Evolutionary conservation across 495 filamentous ascomycete genomes (phyloP).

Genomic region (Hyphodiscus hymeniophilus): DNA sequence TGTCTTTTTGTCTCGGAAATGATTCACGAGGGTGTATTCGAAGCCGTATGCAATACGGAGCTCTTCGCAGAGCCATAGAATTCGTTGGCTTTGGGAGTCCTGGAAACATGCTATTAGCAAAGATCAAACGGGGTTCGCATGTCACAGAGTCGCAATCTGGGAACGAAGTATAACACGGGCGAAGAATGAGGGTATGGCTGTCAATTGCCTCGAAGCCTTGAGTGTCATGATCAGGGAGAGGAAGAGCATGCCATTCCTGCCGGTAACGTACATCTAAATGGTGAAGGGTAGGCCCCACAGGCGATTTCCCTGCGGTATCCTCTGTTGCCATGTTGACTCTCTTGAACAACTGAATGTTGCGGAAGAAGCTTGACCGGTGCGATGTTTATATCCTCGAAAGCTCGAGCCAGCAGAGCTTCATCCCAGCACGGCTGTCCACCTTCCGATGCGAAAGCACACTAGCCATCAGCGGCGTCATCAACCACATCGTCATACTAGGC

Average conservation of each 20-base stretch:
- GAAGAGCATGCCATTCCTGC: too few relatives aligned
- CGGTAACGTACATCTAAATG: conserved; percentile 12
- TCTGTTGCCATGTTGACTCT: neutral
- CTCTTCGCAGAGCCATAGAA: conserved; percentile 84
- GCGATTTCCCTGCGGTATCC: neutral
- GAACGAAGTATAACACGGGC: too few relatives aligned
- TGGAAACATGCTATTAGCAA: too few relatives aligned
- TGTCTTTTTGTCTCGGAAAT: conserved; percentile 47
- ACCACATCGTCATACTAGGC: neutral
- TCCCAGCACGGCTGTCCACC: neutral
- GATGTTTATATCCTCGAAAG: too few relatives aligned
- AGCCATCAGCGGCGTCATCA: neutral
- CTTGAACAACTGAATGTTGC: too few relatives aligned
- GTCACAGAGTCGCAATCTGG: too few relatives aligned
- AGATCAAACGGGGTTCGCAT: too few relatives aligned
- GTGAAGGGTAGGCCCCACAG: conserved; percentile 10
- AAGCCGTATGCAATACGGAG: conserved; percentile 66
- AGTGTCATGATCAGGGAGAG: too few relatives aligned
- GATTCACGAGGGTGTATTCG: conserved; percentile 65
- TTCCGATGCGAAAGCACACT: neutral
- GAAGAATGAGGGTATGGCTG: too few relatives aligned
- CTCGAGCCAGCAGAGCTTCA: too few relatives aligned
- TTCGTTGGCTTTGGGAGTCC: conserved; percentile 69
- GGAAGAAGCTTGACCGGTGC: too few relatives aligned
- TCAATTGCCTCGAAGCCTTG: too few relatives aligned